Conservation (phyloP, 441 rosid genomes). For the Jatropha podagrica region DNA sequence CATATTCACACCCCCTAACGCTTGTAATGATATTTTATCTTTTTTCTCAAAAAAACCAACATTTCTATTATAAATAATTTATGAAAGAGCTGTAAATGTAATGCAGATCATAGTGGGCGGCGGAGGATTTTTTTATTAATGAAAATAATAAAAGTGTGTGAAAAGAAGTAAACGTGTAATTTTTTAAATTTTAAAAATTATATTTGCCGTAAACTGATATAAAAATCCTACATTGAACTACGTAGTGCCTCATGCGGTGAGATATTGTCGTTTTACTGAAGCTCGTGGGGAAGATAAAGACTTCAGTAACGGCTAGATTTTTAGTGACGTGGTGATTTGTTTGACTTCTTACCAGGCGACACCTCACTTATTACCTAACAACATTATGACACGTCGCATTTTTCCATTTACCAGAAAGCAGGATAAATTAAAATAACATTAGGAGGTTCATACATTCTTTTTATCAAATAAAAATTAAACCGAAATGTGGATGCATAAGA, state of each 20-base stretch:
- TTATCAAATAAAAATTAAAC: no score
- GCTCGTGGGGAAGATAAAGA: background rate
- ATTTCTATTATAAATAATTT: background rate
- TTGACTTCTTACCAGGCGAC: background rate
- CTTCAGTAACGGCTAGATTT: conserved; percentile 24
- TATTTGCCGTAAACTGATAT: no score
- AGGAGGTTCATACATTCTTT: no score
- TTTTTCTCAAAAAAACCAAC: background rate
- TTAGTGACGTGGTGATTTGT: background rate
- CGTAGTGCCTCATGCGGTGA: background rate
- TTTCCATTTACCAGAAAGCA: no score
- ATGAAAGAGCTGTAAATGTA: background rate
- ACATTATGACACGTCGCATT: no score
- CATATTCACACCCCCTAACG: background rate
- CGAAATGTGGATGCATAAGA: no score
- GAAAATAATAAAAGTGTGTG: no score
- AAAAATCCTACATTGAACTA: no score
- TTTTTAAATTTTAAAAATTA: no score
- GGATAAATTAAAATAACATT: no score
- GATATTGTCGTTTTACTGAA: background rate
- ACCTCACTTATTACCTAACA: background rate
- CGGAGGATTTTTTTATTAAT: background rate
- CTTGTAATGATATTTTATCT: background rate
- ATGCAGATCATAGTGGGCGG: background rate
- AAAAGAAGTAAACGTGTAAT: no score